Evolutionary conservation across 805 yeast species (phyloP), one percentile per base, ranked within the genome.

Genomic region (Sugiyamaella mastotermitis): DNA sequence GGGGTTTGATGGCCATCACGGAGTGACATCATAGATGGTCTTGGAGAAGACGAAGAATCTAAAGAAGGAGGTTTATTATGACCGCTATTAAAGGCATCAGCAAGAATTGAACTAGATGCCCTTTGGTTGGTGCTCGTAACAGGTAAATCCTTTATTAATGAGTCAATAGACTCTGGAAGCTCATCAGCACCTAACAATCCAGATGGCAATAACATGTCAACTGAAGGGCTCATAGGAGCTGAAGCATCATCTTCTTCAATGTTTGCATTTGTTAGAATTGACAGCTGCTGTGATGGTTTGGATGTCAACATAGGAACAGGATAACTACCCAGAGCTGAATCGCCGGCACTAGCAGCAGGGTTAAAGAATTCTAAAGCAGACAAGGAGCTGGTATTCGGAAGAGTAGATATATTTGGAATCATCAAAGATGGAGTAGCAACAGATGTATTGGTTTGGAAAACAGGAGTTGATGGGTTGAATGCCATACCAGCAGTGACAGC

Each of bases 201-300:
- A 2, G 68, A 52, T 2, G 70, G 71, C 13, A 65, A 42, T 8
- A 62, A 52, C 38, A 55, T 53, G 36, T 61, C 58, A 23, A 62
- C 57, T 14, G 62, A 50, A 5, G 64, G 66, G 16, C 59, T 64
- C 26, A 55, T 31, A 6, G 57, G 57, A 4, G 51, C 60, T 9
- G 49, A 59, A n/a, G 41, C 53, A 3, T 51, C 52, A 2, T 38
- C 36, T 14, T 35, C 32, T 16, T 7, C 3, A 9, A 9, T 3
- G 16, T 14, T 28, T 10, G 21, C 13, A 26, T 15, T 29, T 10
- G 22, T 16, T 4, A 26, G 37, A 5, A 34, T 3, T 5, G 40
- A 9, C 17, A 16, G 43, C 24, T 23, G 40, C 24, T 34, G 41
- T 9, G 9, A 7, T 10, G 26, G 26, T 10, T 10, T 10, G 8